A percentile compares a stretch with the other conserved stretches of the same genome.
phyloP scores from a whole-genome alignment of 1,284 basidiomycete genomes.

The Apiotrichum veenhuisii region DNA sequence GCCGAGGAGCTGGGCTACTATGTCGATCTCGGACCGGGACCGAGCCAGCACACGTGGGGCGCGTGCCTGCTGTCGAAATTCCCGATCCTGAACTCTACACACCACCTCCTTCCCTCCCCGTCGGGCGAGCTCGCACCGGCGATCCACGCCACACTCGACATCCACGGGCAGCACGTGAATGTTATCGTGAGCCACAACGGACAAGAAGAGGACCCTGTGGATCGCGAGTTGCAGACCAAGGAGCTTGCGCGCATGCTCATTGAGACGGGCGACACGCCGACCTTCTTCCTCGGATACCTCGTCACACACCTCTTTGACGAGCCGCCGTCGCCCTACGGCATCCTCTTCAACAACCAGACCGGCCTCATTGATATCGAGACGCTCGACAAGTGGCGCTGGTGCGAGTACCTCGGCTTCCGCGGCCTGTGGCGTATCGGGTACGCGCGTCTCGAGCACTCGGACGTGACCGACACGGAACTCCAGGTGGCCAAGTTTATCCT shows the following conservation, averaged over 20 bases:
- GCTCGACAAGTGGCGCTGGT: constrained; percentile 55
- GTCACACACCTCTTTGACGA: constrained; percentile 72
- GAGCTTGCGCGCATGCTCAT: constrained; percentile 78
- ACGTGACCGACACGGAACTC: constrained; percentile 48
- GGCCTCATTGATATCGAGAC: constrained; percentile 56
- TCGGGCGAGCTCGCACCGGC: constrained; percentile 82
- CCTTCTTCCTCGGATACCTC: constrained; percentile 78
- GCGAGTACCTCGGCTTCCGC: constrained; percentile 83
- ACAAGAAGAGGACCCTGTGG: constrained; percentile 85
- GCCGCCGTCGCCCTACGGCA: constrained; percentile 78
- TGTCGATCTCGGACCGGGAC: constrained; percentile 71
- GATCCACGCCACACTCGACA: constrained; percentile 80
- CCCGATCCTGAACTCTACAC: constrained; percentile 83
- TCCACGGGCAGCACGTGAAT: constrained; percentile 74
- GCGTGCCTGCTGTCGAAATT: constrained; percentile 82
- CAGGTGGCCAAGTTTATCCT: constrained; percentile 72
- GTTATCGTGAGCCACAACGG: constrained; percentile 89
- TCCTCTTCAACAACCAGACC: constrained; percentile 55
- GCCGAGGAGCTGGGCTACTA: constrained; percentile 76
- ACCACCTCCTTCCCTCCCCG: constrained; percentile 86
- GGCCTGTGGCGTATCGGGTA: constrained; percentile 70
- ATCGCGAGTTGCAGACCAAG: constrained; percentile 80
- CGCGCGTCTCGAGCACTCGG: constrained; percentile 38
- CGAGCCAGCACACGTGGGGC: constrained; percentile 89
- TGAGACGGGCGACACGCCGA: constrained; percentile 66